Conservation (phyloP, 331 rosid genomes). For the Spiraea crenata region DNA sequence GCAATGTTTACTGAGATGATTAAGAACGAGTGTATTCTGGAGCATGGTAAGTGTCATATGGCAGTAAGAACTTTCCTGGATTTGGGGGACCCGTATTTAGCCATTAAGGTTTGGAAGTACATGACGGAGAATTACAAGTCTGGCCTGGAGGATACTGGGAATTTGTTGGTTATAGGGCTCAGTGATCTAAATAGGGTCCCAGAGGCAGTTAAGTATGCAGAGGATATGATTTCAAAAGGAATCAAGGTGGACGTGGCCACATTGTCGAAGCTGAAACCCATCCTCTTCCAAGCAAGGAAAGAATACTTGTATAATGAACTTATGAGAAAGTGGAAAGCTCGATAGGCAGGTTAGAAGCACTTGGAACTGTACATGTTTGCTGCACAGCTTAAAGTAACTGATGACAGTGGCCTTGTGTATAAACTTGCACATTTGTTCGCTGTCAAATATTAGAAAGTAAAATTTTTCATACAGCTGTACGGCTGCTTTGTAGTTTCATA, state of each 20-base stretch:
- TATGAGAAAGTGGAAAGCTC: slow-evolving; percentile 49
- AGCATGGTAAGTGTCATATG: slow-evolving; percentile 42
- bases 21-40: slow-evolving; percentile 62
- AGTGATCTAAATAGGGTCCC: slow-evolving; percentile 44
- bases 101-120: slow-evolving; percentile 59
- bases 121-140: slow-evolving; percentile 41
- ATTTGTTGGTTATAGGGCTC: slow-evolving; percentile 48
- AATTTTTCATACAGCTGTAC: neutral
- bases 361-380: neutral
- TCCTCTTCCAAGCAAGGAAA: slow-evolving; percentile 49
- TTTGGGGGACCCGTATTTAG: slow-evolving; percentile 42
- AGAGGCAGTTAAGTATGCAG: slow-evolving; percentile 69
- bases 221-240: slow-evolving; percentile 54
- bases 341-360: slow-evolving; percentile 12
- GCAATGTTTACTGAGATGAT: slow-evolving; percentile 52
- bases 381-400: neutral
- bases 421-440: neutral
- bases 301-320: slow-evolving; percentile 46
- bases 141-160: slow-evolving; percentile 49
- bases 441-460: neutral
- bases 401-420: neutral
- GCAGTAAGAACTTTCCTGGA: slow-evolving; percentile 52
- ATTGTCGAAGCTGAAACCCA: slow-evolving; percentile 52
- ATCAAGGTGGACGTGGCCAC: slow-evolving; percentile 50
- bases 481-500: neutral